Percentiles rank a stretch among this genome's conserved stretches.
These are phyloP conservation scores for Aspergillus flavus DNA, from an alignment of 2,329 filamentous ascomycete genomes.

Conservation along the genomic window DNA sequence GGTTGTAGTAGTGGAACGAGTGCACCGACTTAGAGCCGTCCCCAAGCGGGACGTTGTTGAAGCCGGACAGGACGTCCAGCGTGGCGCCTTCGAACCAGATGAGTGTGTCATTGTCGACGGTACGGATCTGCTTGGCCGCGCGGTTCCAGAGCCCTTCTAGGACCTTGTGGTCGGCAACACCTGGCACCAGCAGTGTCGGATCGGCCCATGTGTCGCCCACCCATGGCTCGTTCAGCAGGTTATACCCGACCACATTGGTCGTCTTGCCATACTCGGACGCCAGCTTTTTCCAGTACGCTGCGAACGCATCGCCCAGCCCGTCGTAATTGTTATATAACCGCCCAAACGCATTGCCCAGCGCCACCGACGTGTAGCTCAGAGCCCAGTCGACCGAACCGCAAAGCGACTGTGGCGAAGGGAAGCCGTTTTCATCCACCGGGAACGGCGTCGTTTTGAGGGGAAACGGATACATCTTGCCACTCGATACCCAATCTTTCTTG, in stretches of 20 bases:
- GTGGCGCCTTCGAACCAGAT: constrained; percentile 20
- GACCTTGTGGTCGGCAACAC: constrained; percentile 17
- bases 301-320: constrained; percentile 18
- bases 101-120: constrained; percentile 17
- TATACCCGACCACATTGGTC: constrained; percentile 16
- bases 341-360: constrained; percentile 18
- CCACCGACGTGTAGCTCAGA: constrained; percentile 18
- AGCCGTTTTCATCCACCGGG: constrained; percentile 10
- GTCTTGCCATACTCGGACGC: constrained; percentile 13
- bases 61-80: constrained; percentile 15
- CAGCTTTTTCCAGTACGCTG: constrained; percentile 18
- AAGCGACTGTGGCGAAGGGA: constrained; percentile 14
- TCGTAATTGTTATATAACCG: constrained; percentile 20
- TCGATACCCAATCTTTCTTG: constrained; percentile 14
- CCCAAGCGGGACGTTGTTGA: constrained; percentile 19
- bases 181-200: constrained; percentile 16
- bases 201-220: constrained; percentile 17
- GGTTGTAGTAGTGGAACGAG: constrained; percentile 20
- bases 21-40: constrained; percentile 20
- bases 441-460: constrained; percentile 15
- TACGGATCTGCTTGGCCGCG: constrained; percentile 14
- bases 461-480: constrained; percentile 16
- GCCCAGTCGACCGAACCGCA: constrained; percentile 16
- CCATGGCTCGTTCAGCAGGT: constrained; percentile 19
- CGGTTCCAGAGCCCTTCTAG: constrained; percentile 17